Percentiles rank a stretch among this genome's conserved stretches.
These are phyloP conservation scores for Phialophora verrucosa DNA, from an alignment of 2,329 filamentous ascomycete genomes.

Conservation along the genomic window DNA sequence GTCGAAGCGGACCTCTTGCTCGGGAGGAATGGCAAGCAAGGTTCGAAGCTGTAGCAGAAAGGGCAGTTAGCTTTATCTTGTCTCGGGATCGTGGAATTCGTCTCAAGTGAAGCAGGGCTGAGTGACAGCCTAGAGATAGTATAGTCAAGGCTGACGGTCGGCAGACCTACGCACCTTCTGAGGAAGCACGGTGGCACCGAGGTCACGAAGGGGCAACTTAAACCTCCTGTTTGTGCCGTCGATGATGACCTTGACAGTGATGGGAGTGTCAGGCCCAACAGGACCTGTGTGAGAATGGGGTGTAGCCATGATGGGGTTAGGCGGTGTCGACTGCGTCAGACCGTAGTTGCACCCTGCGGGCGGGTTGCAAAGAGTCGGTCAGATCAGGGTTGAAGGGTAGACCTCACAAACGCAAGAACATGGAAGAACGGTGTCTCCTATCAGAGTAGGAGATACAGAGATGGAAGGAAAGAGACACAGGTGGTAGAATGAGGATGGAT, in stretches of 20 bases:
- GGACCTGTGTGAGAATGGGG: slow-evolving; percentile 52
- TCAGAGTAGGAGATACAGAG: slow-evolving; percentile 9
- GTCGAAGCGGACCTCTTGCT: slow-evolving; percentile 74
- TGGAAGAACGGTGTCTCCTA: slow-evolving; percentile 19
- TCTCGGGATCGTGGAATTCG: not conserved
- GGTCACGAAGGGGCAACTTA: slow-evolving; percentile 87
- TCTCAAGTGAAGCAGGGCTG: not conserved
- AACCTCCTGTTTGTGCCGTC: slow-evolving; percentile 79
- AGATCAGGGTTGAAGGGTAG: slow-evolving; percentile 9
- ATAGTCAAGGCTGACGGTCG: slow-evolving; percentile 22
- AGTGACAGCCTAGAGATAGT: slow-evolving; percentile 4
- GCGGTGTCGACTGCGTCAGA: slow-evolving; percentile 38
- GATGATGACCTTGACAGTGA: slow-evolving; percentile 84
- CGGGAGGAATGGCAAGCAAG: slow-evolving; percentile 68
- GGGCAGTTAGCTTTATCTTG: slow-evolving; percentile 37
- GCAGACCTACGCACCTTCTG: slow-evolving; percentile 71
- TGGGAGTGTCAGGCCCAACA: slow-evolving; percentile 70
- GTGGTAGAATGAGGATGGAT: slow-evolving; percentile 8
- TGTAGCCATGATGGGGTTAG: slow-evolving; percentile 48
- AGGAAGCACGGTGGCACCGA: slow-evolving; percentile 75
- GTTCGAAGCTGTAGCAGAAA: slow-evolving; percentile 66
- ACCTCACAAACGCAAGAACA: slow-evolving; percentile 23
- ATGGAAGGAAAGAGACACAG: slow-evolving; percentile 12
- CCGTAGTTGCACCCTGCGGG: slow-evolving; percentile 18
- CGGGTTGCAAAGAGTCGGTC: slow-evolving; percentile 19